phyloP scores from a whole-genome alignment of 129 eudicot genomes.

The Solidago caesia region DNA sequence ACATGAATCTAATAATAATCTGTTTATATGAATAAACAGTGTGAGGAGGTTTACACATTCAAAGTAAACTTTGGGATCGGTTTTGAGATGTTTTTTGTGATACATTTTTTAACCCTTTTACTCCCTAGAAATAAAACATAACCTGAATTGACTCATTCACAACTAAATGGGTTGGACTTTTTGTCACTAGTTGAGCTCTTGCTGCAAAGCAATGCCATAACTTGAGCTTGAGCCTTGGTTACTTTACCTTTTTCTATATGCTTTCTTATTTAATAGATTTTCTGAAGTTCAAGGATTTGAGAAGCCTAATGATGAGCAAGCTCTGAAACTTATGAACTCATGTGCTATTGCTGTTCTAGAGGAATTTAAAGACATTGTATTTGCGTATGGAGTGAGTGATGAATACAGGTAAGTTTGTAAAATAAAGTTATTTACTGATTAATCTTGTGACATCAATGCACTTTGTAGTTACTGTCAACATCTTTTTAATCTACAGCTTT shows the following conservation, averaged over 20 bases:
- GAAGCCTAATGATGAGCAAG: constrained; percentile 90
- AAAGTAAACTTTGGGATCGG: no score
- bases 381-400: constrained; percentile 93
- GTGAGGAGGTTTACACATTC: no score
- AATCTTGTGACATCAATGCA: neutral
- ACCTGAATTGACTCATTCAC: no score
- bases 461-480: constrained; percentile 1
- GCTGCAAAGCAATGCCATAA: neutral
- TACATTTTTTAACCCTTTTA: no score
- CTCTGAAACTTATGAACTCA: constrained; percentile 92
- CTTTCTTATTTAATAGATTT: constrained; percentile 48
- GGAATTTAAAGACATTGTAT: constrained; percentile 69
- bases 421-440: neutral
- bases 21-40: no score
- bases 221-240: constrained; percentile 1
- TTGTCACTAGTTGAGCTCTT: no score
- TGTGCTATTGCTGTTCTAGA: constrained; percentile 73
- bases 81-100: no score
- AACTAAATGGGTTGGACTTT: no score
- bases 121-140: no score
- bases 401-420: constrained; percentile 64
- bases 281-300: constrained; percentile 81
- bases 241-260: neutral
- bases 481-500: constrained; percentile 49
- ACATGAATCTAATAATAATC: no score